Evolutionary conservation across 805 yeast genomes (phyloP).

Genomic region (Kazachstania psychrophila): DNA sequence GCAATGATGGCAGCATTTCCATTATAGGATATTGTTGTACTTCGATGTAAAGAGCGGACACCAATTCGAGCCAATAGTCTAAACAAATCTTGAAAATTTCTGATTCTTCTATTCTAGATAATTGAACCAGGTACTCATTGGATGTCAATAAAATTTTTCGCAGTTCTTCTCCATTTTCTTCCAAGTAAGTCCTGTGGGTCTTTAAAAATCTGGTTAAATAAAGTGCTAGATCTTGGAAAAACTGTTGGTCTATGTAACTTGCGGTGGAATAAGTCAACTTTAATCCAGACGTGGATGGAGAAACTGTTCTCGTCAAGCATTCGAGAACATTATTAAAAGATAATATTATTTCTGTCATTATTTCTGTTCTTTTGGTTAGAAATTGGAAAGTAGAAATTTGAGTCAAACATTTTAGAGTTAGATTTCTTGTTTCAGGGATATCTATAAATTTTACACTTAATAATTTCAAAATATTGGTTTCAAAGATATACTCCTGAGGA

Average conservation of each 20-base stretch:
- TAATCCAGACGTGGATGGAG: slow-evolving; percentile 53
- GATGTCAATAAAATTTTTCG: slow-evolving; percentile 55
- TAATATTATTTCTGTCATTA: slow-evolving; percentile 39
- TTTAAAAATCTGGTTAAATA: slow-evolving; percentile 73
- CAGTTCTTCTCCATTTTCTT: slow-evolving; percentile 37
- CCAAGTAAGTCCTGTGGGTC: slow-evolving; percentile 57
- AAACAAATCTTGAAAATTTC: slow-evolving; percentile 89
- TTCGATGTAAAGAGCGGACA: slow-evolving; percentile 69
- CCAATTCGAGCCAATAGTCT: slow-evolving; percentile 87
- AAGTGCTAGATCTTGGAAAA: slow-evolving; percentile 90
- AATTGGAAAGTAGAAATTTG: slow-evolving; percentile 67
- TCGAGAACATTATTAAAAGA: slow-evolving; percentile 66
- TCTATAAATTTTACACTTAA: slow-evolving; percentile 64
- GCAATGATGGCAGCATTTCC: slow-evolving; percentile 27
- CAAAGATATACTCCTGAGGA: slow-evolving; percentile 77
- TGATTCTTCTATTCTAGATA: slow-evolving; percentile 83
- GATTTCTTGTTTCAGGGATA: slow-evolving; percentile 66
- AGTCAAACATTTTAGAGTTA: slow-evolving; percentile 81
- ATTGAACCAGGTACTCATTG: slow-evolving; percentile 68
- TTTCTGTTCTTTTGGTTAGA: slow-evolving; percentile 36
- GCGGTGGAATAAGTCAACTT: slow-evolving; percentile 62
- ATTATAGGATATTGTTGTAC: slow-evolving; percentile 64
- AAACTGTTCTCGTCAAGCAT: slow-evolving; percentile 53
- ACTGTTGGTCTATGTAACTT: slow-evolving; percentile 73
- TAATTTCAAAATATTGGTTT: slow-evolving; percentile 63